Evolutionary conservation across 177 flowering plant genomes (phyloP), one percentile per base, ranked within the genome.

Genomic region (Telopea speciosissima): DNA sequence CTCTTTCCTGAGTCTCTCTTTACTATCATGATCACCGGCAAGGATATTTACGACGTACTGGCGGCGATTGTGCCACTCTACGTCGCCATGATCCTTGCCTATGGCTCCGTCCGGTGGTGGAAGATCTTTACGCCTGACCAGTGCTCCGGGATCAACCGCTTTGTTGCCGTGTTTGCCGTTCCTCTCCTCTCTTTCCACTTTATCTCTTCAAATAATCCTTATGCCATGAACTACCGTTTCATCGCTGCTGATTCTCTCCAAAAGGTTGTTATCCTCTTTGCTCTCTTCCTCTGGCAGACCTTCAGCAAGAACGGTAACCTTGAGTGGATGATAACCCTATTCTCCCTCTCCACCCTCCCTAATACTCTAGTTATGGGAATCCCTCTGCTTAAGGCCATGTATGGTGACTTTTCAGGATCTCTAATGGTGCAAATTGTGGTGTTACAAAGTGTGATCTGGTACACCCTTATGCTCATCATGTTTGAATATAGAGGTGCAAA

Each of bases 31-130:
- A 85, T 85, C 23, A 81, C 78, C 0, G 86, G 85, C 0, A 83
- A 82, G 69, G 89, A 86, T 72, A 79, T 86, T 0, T 85, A 85
- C 78, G 81, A 86, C 12, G 88, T 86, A 0, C 73, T 86, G 4
- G 83, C 89, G n/a, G 89, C 88, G 3, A 68, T 86, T 0, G 84
- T 82, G 58, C 88, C 89, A 3, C 76, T 86, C 0, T 86, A 86
- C 60, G 89, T 86, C 0, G 89, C 88, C 0, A 86, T 86, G 89
- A 72, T 83, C 11, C 60, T 86, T 23, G 89, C 88, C 33, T 86
- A 86, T 56, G 89, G 86, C 5, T 86, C 89, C 0, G 89, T 86
- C 52, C 70, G 81, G 72, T 84, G 89, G 89, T 86, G 89, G 88
- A 79, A 78, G 69, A 86, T 86, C 70, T 86, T 86, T 84, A 79